These are phyloP conservation scores for Saccharomyces jurei DNA, from an alignment of 805 yeast genomes.

Conservation along the genomic window DNA sequence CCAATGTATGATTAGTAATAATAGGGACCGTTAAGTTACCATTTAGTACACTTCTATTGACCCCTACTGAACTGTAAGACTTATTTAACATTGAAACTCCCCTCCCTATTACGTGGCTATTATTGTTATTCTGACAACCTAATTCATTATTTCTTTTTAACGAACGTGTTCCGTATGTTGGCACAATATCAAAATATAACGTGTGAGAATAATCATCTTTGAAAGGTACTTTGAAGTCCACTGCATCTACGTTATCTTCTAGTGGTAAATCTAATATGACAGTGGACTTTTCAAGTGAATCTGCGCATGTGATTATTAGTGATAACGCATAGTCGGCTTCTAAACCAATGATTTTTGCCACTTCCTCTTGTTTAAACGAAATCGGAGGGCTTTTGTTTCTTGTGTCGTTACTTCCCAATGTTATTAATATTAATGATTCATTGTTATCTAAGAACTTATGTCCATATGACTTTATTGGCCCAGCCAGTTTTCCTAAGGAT, in stretches of 20 bases:
- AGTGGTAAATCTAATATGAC: conserved; percentile 70
- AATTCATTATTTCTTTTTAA: neutral
- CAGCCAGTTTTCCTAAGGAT: conserved; percentile 8
- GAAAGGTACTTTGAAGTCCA: conserved; percentile 55
- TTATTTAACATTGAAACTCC: conserved; percentile 68
- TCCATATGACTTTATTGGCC: conserved; percentile 77
- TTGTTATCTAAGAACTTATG: conserved; percentile 59
- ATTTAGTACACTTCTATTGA: conserved; percentile 56
- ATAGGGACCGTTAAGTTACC: conserved; percentile 66
- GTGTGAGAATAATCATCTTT: conserved; percentile 44
- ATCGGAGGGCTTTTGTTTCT: conserved; percentile 53
- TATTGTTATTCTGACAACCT: neutral
- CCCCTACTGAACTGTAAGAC: conserved; percentile 60
- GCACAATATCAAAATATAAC: conserved; percentile 77
- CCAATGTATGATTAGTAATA: conserved; percentile 60
- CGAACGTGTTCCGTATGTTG: conserved; percentile 59
- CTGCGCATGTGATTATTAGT: conserved; percentile 43
- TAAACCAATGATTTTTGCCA: conserved; percentile 67
- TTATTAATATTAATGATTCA: conserved; percentile 68
- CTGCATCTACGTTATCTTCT: conserved; percentile 67
- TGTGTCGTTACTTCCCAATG: conserved; percentile 79
- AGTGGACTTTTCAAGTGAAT: conserved; percentile 43
- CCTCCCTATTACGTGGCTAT: conserved; percentile 42
- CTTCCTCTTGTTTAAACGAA: conserved; percentile 63
- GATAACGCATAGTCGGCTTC: conserved; percentile 85